A percentile compares a stretch with the other conserved stretches of the same genome.
phyloP scores from a whole-genome alignment of 78 protist genomes.

The Isochrysis galbana region DNA sequence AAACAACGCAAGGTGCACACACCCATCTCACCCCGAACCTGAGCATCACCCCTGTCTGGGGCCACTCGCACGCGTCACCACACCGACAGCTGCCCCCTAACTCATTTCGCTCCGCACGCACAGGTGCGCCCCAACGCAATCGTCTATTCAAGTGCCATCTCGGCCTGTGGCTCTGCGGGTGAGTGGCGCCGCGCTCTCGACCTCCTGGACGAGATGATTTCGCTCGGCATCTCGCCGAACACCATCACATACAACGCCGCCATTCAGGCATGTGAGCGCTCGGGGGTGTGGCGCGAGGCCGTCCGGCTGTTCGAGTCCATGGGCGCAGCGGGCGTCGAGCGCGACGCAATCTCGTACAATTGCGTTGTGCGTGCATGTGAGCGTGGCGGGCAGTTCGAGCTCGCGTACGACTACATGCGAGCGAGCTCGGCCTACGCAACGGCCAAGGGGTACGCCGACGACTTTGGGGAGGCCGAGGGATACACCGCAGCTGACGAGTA shows the following conservation, averaged over 20 bases:
- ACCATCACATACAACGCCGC: constrained; percentile 29
- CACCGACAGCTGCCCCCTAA: too few species aligned
- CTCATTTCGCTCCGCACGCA: too few species aligned
- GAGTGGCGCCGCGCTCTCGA: constrained; percentile 6
- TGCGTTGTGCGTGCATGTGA: constrained; percentile 24
- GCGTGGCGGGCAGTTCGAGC: not conserved
- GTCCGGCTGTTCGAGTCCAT: not conserved
- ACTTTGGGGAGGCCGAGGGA: too few species aligned
- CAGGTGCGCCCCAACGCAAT: too few species aligned
- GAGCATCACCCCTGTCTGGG: too few species aligned
- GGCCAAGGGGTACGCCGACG: not conserved
- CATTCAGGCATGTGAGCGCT: constrained; percentile 8
- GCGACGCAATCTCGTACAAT: not conserved
- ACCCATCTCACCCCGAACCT: too few species aligned
- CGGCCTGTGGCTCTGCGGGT: constrained; percentile 19
- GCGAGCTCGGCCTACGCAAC: not conserved
- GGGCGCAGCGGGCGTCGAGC: not conserved
- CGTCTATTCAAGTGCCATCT: not conserved
- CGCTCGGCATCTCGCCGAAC: not conserved
- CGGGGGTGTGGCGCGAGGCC: not conserved
- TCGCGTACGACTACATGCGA: not conserved
- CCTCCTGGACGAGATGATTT: not conserved
- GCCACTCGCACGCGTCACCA: too few species aligned
- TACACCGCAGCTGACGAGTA: too few species aligned
- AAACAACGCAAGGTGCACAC: too few species aligned